These are phyloP conservation scores for Coniferiporia sulphurascens DNA, from an alignment of 1,284 basidiomycete species.

Conservation along the genomic window DNA sequence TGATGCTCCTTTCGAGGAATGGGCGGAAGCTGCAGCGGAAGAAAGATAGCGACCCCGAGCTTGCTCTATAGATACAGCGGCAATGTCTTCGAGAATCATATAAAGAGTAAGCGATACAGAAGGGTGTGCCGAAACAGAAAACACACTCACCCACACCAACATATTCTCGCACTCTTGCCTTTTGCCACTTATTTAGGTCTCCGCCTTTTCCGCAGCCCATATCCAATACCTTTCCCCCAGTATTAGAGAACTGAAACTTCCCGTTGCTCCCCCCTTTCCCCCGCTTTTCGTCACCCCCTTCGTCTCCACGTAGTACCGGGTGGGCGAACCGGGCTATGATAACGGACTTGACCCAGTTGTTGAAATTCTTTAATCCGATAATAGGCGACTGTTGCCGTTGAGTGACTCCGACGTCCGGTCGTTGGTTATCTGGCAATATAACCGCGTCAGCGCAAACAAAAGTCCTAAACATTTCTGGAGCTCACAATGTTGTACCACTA, in stretches of 20 bases:
- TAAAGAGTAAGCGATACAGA: neutral
- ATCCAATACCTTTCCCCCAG: conserved; percentile 79
- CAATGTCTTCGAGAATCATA: conserved; percentile 67
- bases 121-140: neutral
- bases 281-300: conserved; percentile 28
- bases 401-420: conserved; percentile 85
- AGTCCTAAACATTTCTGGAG: conserved; percentile 20
- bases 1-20: conserved; percentile 38
- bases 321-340: conserved; percentile 85
- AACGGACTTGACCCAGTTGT: conserved; percentile 99
- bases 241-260: conserved; percentile 16
- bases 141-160: conserved; percentile 72
- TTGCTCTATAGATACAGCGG: conserved; percentile 86
- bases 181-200: conserved; percentile 93
- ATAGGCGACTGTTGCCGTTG: conserved; percentile 91
- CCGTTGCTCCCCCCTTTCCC: conserved; percentile 26
- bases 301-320: conserved; percentile 44
- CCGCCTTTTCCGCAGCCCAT: conserved; percentile 98
- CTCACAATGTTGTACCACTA: conserved; percentile 71
- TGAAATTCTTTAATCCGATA: conserved; percentile 94
- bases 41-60: conserved; percentile 64
- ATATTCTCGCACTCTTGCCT: conserved; percentile 77
- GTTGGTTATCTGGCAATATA: conserved; percentile 69
- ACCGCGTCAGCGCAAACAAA: conserved; percentile 7
- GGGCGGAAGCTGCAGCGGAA: conserved; percentile 27